Evolutionary conservation across 257 asterid species (phyloP).

Genomic region (Haberlea rhodopensis): DNA sequence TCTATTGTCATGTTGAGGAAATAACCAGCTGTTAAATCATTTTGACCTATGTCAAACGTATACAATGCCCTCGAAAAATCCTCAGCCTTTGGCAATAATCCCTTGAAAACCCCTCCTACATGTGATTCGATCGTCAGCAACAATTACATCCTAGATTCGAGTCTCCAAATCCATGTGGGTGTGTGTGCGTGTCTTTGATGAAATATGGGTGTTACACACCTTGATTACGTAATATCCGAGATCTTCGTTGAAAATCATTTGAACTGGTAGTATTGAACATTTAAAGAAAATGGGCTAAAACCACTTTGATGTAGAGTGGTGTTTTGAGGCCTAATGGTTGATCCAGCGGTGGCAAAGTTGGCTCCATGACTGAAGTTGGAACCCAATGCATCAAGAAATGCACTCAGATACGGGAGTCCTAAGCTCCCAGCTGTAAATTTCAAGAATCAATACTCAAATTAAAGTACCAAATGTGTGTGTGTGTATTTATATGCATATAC

Average conservation of each 20-base stretch:
- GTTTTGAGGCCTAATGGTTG: constrained; percentile 81
- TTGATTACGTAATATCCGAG: constrained; percentile 49
- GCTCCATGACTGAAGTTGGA: constrained; percentile 86
- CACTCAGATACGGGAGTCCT: constrained; percentile 64
- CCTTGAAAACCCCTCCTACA: constrained; percentile 49
- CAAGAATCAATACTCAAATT: not conserved
- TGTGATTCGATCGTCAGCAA: not conserved
- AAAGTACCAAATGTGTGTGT: not conserved
- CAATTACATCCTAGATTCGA: too few species aligned
- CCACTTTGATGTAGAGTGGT: constrained; percentile 71
- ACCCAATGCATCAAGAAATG: constrained; percentile 81
- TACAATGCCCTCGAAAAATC: constrained; percentile 58
- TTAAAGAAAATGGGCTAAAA: constrained; percentile 74
- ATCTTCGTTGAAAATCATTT: constrained; percentile 62
- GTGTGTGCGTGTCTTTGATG: not conserved
- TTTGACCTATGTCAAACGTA: constrained; percentile 89
- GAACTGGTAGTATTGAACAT: constrained; percentile 59
- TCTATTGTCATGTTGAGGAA: constrained; percentile 70
- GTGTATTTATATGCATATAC: not conserved
- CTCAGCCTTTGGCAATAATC: constrained; percentile 47
- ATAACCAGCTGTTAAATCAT: constrained; percentile 71
- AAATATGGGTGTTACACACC: constrained; percentile 28
- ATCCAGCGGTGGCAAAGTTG: constrained; percentile 93
- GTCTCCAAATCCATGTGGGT: not conserved
- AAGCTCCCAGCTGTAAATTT: constrained; percentile 56